A percentile compares a stretch with the other conserved stretches of the same genome.
phyloP scores from a whole-genome alignment of 2,329 filamentous ascomycete species.

The Parastagonospora nodorum region DNA sequence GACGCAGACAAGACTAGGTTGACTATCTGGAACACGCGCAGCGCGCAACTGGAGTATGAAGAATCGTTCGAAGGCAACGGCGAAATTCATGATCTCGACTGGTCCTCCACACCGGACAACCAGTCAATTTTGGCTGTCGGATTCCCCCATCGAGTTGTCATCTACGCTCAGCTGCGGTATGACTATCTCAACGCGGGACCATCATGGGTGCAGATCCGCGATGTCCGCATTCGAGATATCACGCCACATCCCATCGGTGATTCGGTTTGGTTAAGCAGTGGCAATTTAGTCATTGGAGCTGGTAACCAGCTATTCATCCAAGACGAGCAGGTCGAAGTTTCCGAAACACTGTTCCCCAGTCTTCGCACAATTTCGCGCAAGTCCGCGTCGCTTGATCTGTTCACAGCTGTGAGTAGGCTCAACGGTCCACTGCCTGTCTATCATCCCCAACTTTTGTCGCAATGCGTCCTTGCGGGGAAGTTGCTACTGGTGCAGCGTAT shows the following conservation, averaged over 20 bases:
- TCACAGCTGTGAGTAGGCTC: constrained; percentile 79
- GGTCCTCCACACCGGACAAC: constrained; percentile 88
- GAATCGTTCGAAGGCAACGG: constrained; percentile 75
- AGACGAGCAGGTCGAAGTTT: constrained; percentile 72
- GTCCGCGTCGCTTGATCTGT: constrained; percentile 68
- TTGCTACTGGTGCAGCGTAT: constrained; percentile 71
- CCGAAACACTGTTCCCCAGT: constrained; percentile 63
- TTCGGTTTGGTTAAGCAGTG: constrained; percentile 86
- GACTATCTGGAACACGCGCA: constrained; percentile 89
- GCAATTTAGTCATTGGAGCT: constrained; percentile 82
- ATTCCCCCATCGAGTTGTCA: constrained; percentile 81
- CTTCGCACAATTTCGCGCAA: constrained; percentile 57
- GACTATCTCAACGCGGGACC: constrained; percentile 87
- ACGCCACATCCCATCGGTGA: constrained; percentile 92
- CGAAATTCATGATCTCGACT: constrained; percentile 83
- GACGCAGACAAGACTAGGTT: constrained; percentile 73
- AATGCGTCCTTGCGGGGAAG: constrained; percentile 85
- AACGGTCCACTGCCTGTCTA: constrained; percentile 90
- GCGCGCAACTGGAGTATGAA: constrained; percentile 79
- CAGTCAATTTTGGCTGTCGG: constrained; percentile 92
- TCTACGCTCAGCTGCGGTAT: constrained; percentile 86
- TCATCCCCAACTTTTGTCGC: constrained; percentile 87
- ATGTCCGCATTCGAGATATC: constrained; percentile 78
- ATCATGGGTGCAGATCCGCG: constrained; percentile 85
- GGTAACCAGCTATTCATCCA: constrained; percentile 91